Base-by-base conservation (phyloP, 495 filamentous ascomycete genomes). In the Hypomontagnella submonticulosa region DNA sequence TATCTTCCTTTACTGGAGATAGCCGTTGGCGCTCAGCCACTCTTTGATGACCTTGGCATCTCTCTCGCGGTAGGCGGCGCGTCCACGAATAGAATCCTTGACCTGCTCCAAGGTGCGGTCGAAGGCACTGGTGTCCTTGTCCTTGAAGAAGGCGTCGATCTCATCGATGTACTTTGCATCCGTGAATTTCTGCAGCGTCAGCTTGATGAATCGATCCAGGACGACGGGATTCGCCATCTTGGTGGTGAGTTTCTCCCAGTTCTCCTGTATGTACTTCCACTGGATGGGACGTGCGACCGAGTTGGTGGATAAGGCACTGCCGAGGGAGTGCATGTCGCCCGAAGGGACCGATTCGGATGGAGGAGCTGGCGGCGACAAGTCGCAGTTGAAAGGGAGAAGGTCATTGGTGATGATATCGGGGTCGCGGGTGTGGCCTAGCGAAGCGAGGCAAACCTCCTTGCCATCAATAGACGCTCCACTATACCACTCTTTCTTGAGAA, bases 281-380 rank as follows among this genome's bases (percentile, higher is more conserved):
- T 95, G 81, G 4, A 87, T 78, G 48, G 83, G 77, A 12, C 93
- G 88, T 3, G 84, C 86, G 43, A 84, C 83, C 15, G 87, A 76
- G 73, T 97, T 97, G 34, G 79, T 80, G 1, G 90, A 85, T 46
- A 99, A 77, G 7, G 87, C 82, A 47, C 86, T 82, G 9, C 88
- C 88, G 34, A 90, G 91, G 33, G 86, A 89, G 76, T 97, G 93
- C 72, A 92, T 84, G 75, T 99, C 95, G 74, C 93, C 95, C 10
- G 74, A 66, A 0, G 80, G 78, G 4, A 83, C 72, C 0, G 77
- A 75, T 53, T 81, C 79, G 16, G 72, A 69, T 4, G 76, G 68
- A 8, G 73, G 55, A 0, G 76, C 77, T 1, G 80, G 89, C 73
- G 69, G 92, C 76, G 66, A 96, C 82, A 70, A 83, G 77, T 88